Percentiles rank a stretch among this genome's conserved stretches.
Evolutionary conservation across 2,329 filamentous ascomycete genomes (phyloP).

Genomic region (Cercospora brassicicola): DNA sequence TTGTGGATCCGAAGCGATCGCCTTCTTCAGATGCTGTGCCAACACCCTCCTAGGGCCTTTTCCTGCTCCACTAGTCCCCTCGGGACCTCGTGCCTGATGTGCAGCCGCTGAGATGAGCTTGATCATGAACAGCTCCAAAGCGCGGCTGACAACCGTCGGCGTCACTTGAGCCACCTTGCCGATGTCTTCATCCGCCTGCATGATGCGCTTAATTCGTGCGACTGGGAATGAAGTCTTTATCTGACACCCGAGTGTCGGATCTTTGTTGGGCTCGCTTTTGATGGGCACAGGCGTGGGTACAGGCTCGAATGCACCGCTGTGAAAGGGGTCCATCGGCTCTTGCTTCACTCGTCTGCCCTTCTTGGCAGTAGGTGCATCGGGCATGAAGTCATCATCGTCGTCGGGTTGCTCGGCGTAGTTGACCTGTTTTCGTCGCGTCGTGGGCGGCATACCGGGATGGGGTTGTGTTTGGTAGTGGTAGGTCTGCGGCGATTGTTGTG

Average conservation of each 20-base stretch:
- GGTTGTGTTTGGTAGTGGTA: slow-evolving; percentile 25
- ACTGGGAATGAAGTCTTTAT: slow-evolving; percentile 97
- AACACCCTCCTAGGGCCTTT: slow-evolving; percentile 76
- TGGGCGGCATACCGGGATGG: slow-evolving; percentile 27
- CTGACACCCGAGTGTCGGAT: slow-evolving; percentile 56
- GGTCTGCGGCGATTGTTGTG: slow-evolving; percentile 18
- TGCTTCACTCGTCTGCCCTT: slow-evolving; percentile 26
- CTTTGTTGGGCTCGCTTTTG: slow-evolving; percentile 27
- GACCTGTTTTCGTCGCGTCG: slow-evolving; percentile 20
- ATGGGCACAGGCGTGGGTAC: slow-evolving; percentile 19
- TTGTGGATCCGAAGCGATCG: slow-evolving; percentile 82
- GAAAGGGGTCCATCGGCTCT: slow-evolving; percentile 12
- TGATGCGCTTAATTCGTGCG: slow-evolving; percentile 95
- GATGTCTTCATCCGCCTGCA: slow-evolving; percentile 98
- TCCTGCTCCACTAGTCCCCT: slow-evolving; percentile 19
- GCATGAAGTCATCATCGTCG: slow-evolving; percentile 38
- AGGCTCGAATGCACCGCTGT: slow-evolving; percentile 14
- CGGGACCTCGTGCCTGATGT: slow-evolving; percentile 64
- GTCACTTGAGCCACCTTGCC: slow-evolving; percentile 98
- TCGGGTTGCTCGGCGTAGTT: slow-evolving; percentile 20
- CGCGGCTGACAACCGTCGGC: slow-evolving; percentile 83
- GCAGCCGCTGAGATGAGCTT: slow-evolving; percentile 86
- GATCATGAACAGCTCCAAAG: slow-evolving; percentile 97
- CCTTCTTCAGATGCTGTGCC: slow-evolving; percentile 86
- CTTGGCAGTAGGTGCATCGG: slow-evolving; percentile 31